Base-by-base conservation (phyloP, 148 eudicot species). In the Persicaria tinctoria region DNA sequence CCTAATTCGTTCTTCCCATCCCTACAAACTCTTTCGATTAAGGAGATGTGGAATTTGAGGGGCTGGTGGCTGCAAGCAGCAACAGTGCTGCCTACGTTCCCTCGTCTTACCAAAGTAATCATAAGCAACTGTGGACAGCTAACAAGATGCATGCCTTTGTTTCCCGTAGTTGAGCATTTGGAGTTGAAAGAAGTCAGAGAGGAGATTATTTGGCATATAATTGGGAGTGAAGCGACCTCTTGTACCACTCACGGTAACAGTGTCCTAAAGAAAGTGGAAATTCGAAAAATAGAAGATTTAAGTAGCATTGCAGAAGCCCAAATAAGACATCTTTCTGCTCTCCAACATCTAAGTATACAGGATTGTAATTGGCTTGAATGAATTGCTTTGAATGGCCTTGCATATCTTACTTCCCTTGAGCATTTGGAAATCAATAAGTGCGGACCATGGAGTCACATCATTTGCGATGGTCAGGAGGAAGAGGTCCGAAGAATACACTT, bases 1-100 rank as follows among this genome's bases (percentile, higher is more conserved):
- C 45, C 16, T 66, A 1, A 44, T 83, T 23, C 27, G 1, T 23
- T 23, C 0, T 23, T 23, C 27, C 27, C 27, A 23, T 23, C 27
- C 27, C 27, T 23, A 0, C 1, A 23, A 23, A 23, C 27, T 23
- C 27, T 23, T 23, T 23, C 27, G 1, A 23, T 23, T 4, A 0
- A 0, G 4, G 0, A 0, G 9, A 73, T 83, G 75, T 3, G 0
- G 9, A 73, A 51, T 68, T 54, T 83, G 46, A 76, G 57, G 69
- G 83, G 86, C n/a, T 75, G 86, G 86, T 80, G 86, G 86, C 56
- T 4, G 45, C 0, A n/a, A 0, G 60, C 18, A 55, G 2, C 60
- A 0, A 11, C 5, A 14, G 60, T 55, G 18, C 6, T 55, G 0
- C 60, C 60, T 14, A n/a, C 60, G 0, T 55, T 55, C 23, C 60